Evolutionary conservation across 352 stramenopile genomes (phyloP).

Genomic region (Globisporangium paddicum): DNA sequence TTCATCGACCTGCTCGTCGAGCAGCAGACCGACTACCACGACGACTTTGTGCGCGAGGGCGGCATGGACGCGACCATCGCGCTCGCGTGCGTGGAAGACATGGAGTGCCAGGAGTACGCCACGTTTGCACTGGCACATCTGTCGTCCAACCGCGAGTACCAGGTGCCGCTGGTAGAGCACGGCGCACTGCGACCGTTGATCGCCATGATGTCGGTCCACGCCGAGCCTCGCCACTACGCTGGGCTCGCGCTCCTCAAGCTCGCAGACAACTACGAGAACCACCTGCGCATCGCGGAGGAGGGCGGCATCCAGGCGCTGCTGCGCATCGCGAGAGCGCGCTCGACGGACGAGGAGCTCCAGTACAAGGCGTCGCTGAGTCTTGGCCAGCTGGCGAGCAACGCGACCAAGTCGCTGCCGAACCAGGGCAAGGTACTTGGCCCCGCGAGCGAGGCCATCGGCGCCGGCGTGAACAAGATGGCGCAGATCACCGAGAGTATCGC

Average conservation of each 20-base stretch:
- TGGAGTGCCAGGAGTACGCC: conserved; percentile 95
- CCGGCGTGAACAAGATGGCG: conserved; percentile 71
- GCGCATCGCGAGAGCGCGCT: conserved; percentile 85
- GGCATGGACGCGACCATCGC: conserved; percentile 87
- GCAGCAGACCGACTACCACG: conserved; percentile 91
- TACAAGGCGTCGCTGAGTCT: conserved; percentile 95
- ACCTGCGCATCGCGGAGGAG: conserved; percentile 93
- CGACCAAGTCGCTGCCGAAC: conserved; percentile 71
- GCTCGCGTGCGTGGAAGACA: conserved; percentile 92
- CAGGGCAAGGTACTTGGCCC: conserved; percentile 38
- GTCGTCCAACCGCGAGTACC: conserved; percentile 92
- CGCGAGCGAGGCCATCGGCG: conserved; percentile 53
- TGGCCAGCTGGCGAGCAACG: conserved; percentile 90
- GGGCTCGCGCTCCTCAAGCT: conserved; percentile 96
- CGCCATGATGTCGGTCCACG: conserved; percentile 93
- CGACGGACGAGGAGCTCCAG: conserved; percentile 92
- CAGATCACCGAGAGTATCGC: conserved; percentile 67
- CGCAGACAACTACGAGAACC: conserved; percentile 97
- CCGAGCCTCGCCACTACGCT: conserved; percentile 94
- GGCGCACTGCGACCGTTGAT: conserved; percentile 93
- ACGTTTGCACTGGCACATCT: conserved; percentile 95
- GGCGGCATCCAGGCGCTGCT: conserved; percentile 95
- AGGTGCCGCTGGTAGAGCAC: conserved; percentile 89
- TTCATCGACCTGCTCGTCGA: conserved; percentile 88
- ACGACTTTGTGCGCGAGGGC: conserved; percentile 84